Evolutionary conservation across 2,329 filamentous ascomycete species (phyloP).

Genomic region (Tolypocladium tropicale): DNA sequence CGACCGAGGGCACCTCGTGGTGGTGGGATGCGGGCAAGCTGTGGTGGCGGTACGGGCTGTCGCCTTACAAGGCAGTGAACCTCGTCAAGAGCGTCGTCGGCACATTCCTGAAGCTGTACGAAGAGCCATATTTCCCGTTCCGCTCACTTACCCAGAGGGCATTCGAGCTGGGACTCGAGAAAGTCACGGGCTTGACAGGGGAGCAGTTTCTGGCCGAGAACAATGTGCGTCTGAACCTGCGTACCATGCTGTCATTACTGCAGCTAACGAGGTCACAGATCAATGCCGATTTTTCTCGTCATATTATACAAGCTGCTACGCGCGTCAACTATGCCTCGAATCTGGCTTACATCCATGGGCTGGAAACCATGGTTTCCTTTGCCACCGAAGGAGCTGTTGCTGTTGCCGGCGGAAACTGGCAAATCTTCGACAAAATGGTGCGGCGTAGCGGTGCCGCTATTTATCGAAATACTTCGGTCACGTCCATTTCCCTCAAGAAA

Average conservation of each 20-base stretch:
- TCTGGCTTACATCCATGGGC: constrained; percentile 70
- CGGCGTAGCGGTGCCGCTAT: constrained; percentile 50
- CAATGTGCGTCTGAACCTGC: constrained; percentile 20
- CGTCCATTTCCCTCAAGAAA: constrained; percentile 41
- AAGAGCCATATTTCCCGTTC: constrained; percentile 77
- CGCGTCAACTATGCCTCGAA: constrained; percentile 95
- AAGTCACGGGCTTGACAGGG: constrained; percentile 61
- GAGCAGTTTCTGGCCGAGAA: constrained; percentile 60
- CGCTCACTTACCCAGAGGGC: constrained; percentile 59
- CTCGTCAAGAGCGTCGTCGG: constrained; percentile 62
- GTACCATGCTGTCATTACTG: neutral
- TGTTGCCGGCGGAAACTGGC: constrained; percentile 83
- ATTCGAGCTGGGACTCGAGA: constrained; percentile 55
- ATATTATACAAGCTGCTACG: constrained; percentile 84
- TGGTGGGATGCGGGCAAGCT: constrained; percentile 79
- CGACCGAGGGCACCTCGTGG: constrained; percentile 45
- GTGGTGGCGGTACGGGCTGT: constrained; percentile 75
- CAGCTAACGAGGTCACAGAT: constrained; percentile 32
- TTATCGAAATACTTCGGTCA: constrained; percentile 57
- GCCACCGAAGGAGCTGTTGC: constrained; percentile 74
- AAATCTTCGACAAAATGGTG: constrained; percentile 81
- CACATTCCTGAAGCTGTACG: constrained; percentile 72
- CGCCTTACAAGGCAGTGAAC: constrained; percentile 62
- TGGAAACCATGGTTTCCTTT: constrained; percentile 88
- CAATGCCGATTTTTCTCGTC: constrained; percentile 54